Evolutionary conservation across 257 asterid genomes (phyloP).

Genomic region (Solanum pinnatisectum): DNA sequence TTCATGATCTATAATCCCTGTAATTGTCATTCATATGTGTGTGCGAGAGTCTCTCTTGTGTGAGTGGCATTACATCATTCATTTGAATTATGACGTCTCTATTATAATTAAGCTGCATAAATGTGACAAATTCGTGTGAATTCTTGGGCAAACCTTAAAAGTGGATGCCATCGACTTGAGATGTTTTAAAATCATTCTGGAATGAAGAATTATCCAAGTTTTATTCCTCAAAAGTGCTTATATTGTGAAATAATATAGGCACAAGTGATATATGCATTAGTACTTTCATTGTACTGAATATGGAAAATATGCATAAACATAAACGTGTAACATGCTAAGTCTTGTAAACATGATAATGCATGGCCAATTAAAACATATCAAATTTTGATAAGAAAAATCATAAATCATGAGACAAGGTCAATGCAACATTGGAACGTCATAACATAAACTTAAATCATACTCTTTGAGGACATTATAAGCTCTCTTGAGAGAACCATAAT

Average conservation of each 20-base stretch:
- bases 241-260: too few relatives aligned
- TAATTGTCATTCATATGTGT: background rate
- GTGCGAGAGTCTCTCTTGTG: background rate
- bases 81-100: background rate
- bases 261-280: too few relatives aligned
- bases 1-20: background rate
- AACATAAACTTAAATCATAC: background rate
- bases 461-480: background rate
- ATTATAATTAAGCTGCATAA: background rate
- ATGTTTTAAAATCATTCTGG: background rate
- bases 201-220: background rate
- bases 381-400: background rate
- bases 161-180: background rate
- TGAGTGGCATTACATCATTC: background rate
- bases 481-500: too few relatives aligned
- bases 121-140: background rate
- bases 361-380: too few relatives aligned
- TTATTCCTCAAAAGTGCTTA: background rate
- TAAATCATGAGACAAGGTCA: background rate
- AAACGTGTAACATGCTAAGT: too few relatives aligned
- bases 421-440: background rate
- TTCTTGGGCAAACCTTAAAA: background rate
- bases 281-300: too few relatives aligned
- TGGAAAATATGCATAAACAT: too few relatives aligned
- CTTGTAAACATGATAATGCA: too few relatives aligned